A percentile compares a stretch with the other conserved stretches of the same genome.
phyloP scores from a whole-genome alignment of 1,139 yeast genomes.

The Pichia kudriavzevii region DNA sequence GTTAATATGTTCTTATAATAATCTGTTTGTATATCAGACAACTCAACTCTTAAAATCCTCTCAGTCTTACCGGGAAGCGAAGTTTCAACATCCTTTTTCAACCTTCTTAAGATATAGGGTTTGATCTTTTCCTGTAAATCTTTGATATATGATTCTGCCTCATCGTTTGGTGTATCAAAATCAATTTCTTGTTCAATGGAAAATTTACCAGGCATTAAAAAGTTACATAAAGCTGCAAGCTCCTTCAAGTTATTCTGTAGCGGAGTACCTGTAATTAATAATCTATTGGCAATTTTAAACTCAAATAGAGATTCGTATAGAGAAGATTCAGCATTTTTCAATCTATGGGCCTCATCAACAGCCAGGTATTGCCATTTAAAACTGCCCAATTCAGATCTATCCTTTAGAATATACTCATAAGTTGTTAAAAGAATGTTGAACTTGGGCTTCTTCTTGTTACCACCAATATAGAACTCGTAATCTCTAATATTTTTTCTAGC shows the following conservation, averaged over 20 bases:
- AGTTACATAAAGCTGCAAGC: constrained; percentile 88
- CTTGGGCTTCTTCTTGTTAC: constrained; percentile 60
- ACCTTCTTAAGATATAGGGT: constrained; percentile 85
- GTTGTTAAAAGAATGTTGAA: constrained; percentile 88
- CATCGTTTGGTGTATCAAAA: constrained; percentile 78
- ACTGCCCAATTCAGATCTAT: constrained; percentile 67
- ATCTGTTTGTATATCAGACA: constrained; percentile 91
- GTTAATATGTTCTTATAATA: constrained; percentile 91
- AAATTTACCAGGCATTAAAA: constrained; percentile 91
- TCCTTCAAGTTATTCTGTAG: constrained; percentile 93
- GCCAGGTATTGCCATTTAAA: constrained; percentile 95
- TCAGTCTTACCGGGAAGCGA: constrained; percentile 93
- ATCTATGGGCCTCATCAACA: constrained; percentile 96
- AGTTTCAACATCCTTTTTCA: constrained; percentile 95
- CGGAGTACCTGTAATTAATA: constrained; percentile 96
- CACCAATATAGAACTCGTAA: constrained; percentile 63
- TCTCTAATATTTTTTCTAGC: constrained; percentile 79
- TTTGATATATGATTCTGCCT: constrained; percentile 83
- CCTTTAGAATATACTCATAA: constrained; percentile 91
- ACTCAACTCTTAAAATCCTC: constrained; percentile 87
- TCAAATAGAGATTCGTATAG: constrained; percentile 79
- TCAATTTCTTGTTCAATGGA: constrained; percentile 80
- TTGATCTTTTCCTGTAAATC: constrained; percentile 76
- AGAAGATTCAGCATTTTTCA: constrained; percentile 91
- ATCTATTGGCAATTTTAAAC: constrained; percentile 75